phyloP scores from a whole-genome alignment of 2,329 filamentous ascomycete genomes.

The Colletotrichum sp. region DNA sequence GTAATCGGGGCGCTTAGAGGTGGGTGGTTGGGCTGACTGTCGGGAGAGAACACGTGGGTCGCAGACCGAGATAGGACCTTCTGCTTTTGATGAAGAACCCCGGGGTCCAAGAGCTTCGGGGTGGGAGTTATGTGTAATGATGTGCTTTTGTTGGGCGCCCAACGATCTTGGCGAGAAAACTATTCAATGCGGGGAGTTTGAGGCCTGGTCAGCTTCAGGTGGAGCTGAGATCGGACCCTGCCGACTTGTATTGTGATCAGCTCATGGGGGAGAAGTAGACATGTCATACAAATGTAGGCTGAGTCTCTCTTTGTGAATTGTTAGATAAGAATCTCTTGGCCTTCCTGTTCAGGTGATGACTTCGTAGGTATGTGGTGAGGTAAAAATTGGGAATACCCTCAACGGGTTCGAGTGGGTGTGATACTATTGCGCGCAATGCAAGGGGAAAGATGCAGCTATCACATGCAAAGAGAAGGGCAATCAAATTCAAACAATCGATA shows the following conservation, averaged over 20 bases:
- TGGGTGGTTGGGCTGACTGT: background rate
- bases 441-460: background rate
- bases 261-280: background rate
- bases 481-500: background rate
- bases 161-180: background rate
- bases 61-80: background rate
- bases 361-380: background rate
- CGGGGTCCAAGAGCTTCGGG: background rate
- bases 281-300: background rate
- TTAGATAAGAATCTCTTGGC: background rate
- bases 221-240: background rate
- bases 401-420: background rate
- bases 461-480: background rate
- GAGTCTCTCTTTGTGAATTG: background rate
- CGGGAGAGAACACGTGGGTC: slow-evolving; percentile 3
- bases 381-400: background rate
- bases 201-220: background rate
- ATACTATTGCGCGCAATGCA: background rate
- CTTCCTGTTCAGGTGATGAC: background rate
- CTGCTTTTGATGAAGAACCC: background rate
- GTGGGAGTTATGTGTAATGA: background rate
- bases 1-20: background rate
- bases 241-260: background rate
- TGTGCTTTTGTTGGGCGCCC: background rate
- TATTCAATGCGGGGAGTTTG: background rate